Evolutionary conservation across 2,329 filamentous ascomycete species (phyloP), one percentile per base, ranked within the genome.

Genomic region (Penicillium janthinellum): DNA sequence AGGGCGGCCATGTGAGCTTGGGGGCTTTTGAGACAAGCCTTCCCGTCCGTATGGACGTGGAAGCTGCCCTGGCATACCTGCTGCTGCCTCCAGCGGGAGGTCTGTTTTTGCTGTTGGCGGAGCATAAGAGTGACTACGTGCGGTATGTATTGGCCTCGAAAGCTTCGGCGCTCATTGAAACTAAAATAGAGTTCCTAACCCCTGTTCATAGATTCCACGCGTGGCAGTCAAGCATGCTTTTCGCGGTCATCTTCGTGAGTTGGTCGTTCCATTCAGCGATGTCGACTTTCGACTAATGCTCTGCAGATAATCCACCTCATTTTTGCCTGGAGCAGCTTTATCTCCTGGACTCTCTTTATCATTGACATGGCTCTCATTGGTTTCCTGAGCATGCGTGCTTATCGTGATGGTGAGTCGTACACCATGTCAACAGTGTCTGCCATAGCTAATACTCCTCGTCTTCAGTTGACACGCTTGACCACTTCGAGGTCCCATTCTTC

Each of bases 71-170:
- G 71, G 94, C 95, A 54, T 99, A 99, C 75, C 74, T 97, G 62
- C 81, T 90, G 52, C 79, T 96, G 14, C 95, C 95, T 63, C 95
- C 95, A 1, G 83, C 93, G 0, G 95, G 94, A 2, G 91, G 90
- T 3, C 91, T 97, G 28, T 75, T 96, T 66, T 78, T 99, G 68
- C 78, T 99, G 66, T 85, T 98, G 47, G 75, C 94, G 64, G 95
- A 99, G 83, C 87, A 93, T 72, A 95, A 96, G 81, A 97, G 92
- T 73, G 95, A 99, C 78, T 99, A 96, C 77, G 95, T 99, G 58
- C 86, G 95, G 90, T 94, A 78, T 73, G 75, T 68, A 53, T 54
- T 25, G 17, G 3, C 20, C n/a, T 22, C 34, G 2, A 20, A 17
- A 4, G 4, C 6, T 15, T n/a, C 22, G 20, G 12, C 41, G 4